Conservation (phyloP, 2,329 filamentous ascomycete species). For the Ceratocystis colombiana region DNA sequence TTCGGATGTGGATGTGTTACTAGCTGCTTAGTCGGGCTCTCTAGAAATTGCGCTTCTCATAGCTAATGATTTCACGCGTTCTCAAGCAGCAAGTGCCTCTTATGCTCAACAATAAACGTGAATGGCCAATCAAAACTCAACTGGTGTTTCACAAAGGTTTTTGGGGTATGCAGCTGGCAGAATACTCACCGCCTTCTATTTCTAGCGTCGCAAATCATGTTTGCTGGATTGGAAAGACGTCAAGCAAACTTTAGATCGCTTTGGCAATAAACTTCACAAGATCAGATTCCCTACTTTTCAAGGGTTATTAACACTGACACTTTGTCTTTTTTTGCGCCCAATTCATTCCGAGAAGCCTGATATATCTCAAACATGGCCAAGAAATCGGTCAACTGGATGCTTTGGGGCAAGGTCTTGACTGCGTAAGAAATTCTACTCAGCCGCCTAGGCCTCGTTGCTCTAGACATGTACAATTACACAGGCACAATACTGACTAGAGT, state of each 20-base stretch:
- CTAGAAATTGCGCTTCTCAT: not conserved
- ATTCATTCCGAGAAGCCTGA: not conserved
- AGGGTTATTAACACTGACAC: not conserved
- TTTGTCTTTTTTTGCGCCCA: not conserved
- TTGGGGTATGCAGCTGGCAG: not conserved
- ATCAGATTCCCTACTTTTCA: not conserved
- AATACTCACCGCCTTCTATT: constrained; percentile 19
- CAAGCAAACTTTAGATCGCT: not conserved
- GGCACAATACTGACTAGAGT: not conserved
- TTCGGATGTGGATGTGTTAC: not conserved
- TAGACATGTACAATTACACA: not conserved
- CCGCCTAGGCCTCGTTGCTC: constrained; percentile 15
- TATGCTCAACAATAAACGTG: not conserved
- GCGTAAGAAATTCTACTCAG: constrained; percentile 43
- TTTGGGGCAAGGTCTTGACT: constrained; percentile 59
- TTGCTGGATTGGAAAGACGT: constrained; percentile 21
- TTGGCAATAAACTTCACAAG: not conserved
- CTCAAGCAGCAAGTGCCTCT: not conserved
- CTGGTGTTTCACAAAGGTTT: constrained; percentile 11
- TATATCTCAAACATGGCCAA: constrained; percentile 18
- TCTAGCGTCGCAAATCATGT: constrained; percentile 17
- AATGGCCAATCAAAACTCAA: not conserved
- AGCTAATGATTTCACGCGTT: not conserved
- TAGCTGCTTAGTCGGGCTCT: not conserved
- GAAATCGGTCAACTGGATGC: constrained; percentile 35